Percentiles rank a stretch among this genome's conserved stretches.
phyloP scores from a whole-genome alignment of 2,329 filamentous ascomycete genomes.

The Colletotrichum incanum region DNA sequence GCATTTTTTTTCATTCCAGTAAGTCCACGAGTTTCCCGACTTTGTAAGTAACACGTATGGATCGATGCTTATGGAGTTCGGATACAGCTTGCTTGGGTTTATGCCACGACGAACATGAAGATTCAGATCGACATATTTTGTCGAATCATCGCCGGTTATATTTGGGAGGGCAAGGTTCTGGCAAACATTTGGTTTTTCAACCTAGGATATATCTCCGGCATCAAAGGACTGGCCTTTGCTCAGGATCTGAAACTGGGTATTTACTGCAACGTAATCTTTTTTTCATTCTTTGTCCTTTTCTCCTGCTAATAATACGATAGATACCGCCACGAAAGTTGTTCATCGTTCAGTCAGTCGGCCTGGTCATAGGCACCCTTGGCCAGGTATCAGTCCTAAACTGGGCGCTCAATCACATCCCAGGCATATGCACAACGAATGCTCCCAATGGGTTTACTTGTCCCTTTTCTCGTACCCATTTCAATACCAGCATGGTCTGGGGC shows the following conservation, averaged over 20 bases:
- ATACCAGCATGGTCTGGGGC: constrained; percentile 70
- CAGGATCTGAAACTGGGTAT: constrained; percentile 64
- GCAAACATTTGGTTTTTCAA: constrained; percentile 58
- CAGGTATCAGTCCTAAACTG: constrained; percentile 59
- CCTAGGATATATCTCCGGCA: constrained; percentile 58
- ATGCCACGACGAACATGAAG: constrained; percentile 60
- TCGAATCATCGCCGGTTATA: constrained; percentile 61
- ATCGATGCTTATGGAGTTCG: neutral
- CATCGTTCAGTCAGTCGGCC: constrained; percentile 59
- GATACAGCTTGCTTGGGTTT: constrained; percentile 50
- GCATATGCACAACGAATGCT: constrained; percentile 63
- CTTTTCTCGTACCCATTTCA: constrained; percentile 61
- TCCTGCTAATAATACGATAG: neutral
- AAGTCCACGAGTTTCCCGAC: constrained; percentile 49
- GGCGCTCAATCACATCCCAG: constrained; percentile 61
- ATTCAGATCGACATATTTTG: constrained; percentile 63
- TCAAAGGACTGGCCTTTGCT: constrained; percentile 59
- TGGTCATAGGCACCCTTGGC: constrained; percentile 60
- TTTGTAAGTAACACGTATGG: neutral
- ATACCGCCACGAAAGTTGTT: constrained; percentile 63
- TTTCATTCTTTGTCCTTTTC: neutral
- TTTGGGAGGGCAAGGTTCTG: constrained; percentile 60
- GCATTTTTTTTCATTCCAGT: constrained; percentile 51
- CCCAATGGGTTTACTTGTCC: constrained; percentile 62
- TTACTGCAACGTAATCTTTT: constrained; percentile 52